phyloP scores from a whole-genome alignment of 2,329 filamentous ascomycete species.

The Hirsutella minnesotensis region DNA sequence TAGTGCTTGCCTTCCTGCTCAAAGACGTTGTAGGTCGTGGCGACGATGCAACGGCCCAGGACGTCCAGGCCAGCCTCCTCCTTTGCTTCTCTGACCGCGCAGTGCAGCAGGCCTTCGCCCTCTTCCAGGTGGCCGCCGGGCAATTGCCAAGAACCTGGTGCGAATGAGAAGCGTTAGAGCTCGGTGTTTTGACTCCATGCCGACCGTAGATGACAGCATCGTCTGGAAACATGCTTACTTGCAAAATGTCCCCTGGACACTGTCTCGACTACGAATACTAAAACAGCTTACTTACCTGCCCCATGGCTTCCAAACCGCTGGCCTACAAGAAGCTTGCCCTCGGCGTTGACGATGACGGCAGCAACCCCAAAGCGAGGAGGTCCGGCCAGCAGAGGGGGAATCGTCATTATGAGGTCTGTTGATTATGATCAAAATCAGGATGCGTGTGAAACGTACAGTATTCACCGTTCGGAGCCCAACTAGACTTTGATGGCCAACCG shows the following conservation, averaged over 20 bases:
- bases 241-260: too few relatives aligned
- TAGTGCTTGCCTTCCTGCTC: slow-evolving; percentile 53
- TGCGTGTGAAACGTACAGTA: too few relatives aligned
- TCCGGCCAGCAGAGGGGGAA: background rate
- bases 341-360: slow-evolving; percentile 28
- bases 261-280: too few relatives aligned
- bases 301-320: slow-evolving; percentile 37
- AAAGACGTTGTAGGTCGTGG: slow-evolving; percentile 58
- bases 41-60: slow-evolving; percentile 37
- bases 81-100: slow-evolving; percentile 52
- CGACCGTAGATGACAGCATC: too few relatives aligned
- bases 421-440: too few relatives aligned
- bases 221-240: too few relatives aligned
- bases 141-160: slow-evolving; percentile 50
- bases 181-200: slow-evolving; percentile 3
- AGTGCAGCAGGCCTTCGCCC: slow-evolving; percentile 48
- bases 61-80: slow-evolving; percentile 61
- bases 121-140: slow-evolving; percentile 69
- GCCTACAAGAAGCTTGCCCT: slow-evolving; percentile 34
- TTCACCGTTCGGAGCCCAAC: too few relatives aligned
- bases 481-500: too few relatives aligned
- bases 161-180: slow-evolving; percentile 2
- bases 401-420: background rate
- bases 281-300: slow-evolving; percentile 21
- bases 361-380: slow-evolving; percentile 35